Evolutionary conservation across 441 rosid species (phyloP).

Genomic region (Geranium incanum): DNA sequence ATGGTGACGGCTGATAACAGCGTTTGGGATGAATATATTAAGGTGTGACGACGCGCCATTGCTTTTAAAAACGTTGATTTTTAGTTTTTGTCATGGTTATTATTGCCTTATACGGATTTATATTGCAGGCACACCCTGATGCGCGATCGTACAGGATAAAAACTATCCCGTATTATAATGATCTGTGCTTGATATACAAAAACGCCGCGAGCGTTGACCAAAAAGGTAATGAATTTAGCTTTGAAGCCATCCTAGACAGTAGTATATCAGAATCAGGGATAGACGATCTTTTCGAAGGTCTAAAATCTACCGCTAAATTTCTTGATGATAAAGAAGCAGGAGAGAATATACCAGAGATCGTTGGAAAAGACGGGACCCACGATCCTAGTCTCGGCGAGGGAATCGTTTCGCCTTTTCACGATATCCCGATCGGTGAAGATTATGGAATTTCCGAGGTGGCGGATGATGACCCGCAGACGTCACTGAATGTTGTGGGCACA

Average conservation of each 20-base stretch:
- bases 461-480: constrained; percentile 26
- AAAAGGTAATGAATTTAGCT: constrained; percentile 35
- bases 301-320: constrained; percentile 14
- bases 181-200: constrained; percentile 55
- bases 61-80: not conserved
- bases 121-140: constrained; percentile 49
- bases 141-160: constrained; percentile 57
- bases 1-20: constrained; percentile 59
- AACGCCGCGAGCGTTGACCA: constrained; percentile 36
- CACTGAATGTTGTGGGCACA: constrained; percentile 17
- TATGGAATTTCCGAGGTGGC: constrained; percentile 24
- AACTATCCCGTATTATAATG: constrained; percentile 56
- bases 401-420: constrained; percentile 27
- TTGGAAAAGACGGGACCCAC: constrained; percentile 17
- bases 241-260: constrained; percentile 9
- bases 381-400: constrained; percentile 26
- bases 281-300: constrained; percentile 14
- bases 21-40: constrained; percentile 65
- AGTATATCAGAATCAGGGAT: constrained; percentile 1
- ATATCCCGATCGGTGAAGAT: constrained; percentile 33
- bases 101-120: constrained; percentile 17
- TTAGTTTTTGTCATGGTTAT: not conserved
- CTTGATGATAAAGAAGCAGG: constrained; percentile 22
- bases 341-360: constrained; percentile 24
- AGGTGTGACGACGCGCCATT: constrained; percentile 38